Conservation (phyloP, 108 stramenopile species). For the Skeletonema grethae region DNA sequence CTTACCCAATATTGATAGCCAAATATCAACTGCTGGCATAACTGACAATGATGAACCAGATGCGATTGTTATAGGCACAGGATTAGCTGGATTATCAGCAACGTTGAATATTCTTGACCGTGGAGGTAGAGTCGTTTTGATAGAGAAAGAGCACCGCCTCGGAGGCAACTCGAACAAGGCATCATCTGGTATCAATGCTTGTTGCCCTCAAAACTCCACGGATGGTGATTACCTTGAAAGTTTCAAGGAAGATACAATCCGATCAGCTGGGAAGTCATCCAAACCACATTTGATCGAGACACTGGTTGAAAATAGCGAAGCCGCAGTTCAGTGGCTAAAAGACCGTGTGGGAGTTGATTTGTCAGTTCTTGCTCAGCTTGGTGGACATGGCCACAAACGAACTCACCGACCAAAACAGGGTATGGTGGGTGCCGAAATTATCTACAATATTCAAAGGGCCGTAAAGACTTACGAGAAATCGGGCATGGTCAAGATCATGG, state of each 20-base stretch:
- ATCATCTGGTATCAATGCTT: slow-evolving; percentile 91
- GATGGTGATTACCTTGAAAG: slow-evolving; percentile 65
- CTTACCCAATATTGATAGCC: slow-evolving; percentile 53
- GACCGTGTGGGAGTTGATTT: slow-evolving; percentile 81
- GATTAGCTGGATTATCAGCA: slow-evolving; percentile 87
- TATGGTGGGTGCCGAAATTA: slow-evolving; percentile 90
- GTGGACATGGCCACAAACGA: slow-evolving; percentile 86
- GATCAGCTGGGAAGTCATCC: slow-evolving; percentile 73
- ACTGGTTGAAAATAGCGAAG: slow-evolving; percentile 70
- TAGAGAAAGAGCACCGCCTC: slow-evolving; percentile 88
- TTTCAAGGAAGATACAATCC: slow-evolving; percentile 83
- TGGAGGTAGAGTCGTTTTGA: slow-evolving; percentile 78
- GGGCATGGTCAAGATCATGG: slow-evolving; percentile 74
- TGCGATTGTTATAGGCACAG: slow-evolving; percentile 89
- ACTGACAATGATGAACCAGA: slow-evolving; percentile 62
- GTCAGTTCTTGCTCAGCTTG: slow-evolving; percentile 85
- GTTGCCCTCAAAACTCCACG: slow-evolving; percentile 69
- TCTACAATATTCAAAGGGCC: slow-evolving; percentile 82
- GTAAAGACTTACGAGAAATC: slow-evolving; percentile 78
- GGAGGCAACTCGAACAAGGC: slow-evolving; percentile 96
- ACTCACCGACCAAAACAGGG: slow-evolving; percentile 88
- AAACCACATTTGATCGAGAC: slow-evolving; percentile 72
- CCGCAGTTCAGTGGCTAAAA: slow-evolving; percentile 84
- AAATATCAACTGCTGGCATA: slow-evolving; percentile 14
- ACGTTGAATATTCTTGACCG: slow-evolving; percentile 88